These are phyloP conservation scores for Hordeum pubiflorum DNA, from an alignment of 202 grass and related monocot genomes.

Conservation along the genomic window DNA sequence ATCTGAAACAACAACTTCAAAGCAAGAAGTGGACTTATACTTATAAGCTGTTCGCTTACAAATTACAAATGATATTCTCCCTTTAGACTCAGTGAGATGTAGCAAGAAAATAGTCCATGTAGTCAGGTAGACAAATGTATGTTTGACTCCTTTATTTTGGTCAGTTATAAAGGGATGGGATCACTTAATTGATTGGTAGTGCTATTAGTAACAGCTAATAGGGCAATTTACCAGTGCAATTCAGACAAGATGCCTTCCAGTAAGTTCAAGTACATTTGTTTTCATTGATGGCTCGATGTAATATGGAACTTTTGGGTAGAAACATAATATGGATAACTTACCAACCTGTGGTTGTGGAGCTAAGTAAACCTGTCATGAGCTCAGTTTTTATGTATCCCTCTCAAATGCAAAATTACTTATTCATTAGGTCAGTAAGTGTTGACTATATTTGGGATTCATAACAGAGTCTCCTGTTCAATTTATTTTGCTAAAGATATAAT, in stretches of 20 bases:
- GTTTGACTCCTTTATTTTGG: background rate
- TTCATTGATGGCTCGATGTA: background rate
- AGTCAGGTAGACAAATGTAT: background rate
- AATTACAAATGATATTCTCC: background rate
- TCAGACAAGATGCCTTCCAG: background rate
- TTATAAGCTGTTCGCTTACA: background rate
- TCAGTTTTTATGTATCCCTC: background rate
- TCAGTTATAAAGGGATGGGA: background rate
- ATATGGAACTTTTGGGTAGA: background rate
- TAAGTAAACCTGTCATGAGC: background rate
- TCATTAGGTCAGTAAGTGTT: background rate
- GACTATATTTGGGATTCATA: background rate
- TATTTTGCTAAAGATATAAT: slow-evolving; percentile 14
- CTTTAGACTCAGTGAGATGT: slow-evolving; percentile 2
- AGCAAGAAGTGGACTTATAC: background rate
- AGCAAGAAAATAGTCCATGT: background rate
- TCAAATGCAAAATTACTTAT: background rate
- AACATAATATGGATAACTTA: background rate
- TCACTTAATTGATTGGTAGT: slow-evolving; percentile 3
- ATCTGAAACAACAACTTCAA: background rate
- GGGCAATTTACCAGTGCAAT: background rate
- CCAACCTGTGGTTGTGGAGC: background rate
- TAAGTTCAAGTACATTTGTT: slow-evolving; percentile 5
- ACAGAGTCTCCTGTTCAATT: background rate
- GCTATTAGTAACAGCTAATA: background rate